phyloP scores from a whole-genome alignment of 495 filamentous ascomycete species.

The Talaromyces liani region DNA sequence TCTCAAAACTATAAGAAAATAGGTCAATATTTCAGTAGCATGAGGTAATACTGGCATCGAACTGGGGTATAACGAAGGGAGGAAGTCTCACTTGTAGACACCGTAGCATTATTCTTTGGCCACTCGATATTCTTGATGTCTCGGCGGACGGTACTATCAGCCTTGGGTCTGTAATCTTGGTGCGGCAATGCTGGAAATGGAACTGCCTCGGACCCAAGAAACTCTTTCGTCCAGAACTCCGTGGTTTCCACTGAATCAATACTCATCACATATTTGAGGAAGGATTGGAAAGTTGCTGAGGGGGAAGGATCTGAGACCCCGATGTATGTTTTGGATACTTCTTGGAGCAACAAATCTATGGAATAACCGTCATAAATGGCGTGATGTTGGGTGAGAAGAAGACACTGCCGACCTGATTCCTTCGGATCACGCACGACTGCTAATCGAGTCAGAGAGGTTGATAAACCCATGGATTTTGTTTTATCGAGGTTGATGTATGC shows the following conservation, averaged over 20 bases:
- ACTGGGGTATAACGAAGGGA: too few relatives aligned
- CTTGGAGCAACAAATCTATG: slow-evolving; percentile 7
- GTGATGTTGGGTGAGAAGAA: slow-evolving; percentile 16
- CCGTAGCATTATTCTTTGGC: neutral
- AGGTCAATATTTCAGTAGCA: neutral
- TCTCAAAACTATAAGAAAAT: neutral
- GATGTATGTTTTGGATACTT: slow-evolving; percentile 4
- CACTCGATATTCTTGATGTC: neutral
- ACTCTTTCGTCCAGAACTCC: neutral
- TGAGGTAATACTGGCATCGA: neutral
- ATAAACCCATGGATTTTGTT: neutral
- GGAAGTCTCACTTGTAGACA: neutral
- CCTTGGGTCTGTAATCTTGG: neutral
- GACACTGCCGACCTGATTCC: neutral
- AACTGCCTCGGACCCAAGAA: neutral
- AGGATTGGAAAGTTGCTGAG: neutral
- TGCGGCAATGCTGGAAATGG: neutral
- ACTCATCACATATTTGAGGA: neutral
- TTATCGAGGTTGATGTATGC: neutral
- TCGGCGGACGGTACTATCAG: neutral
- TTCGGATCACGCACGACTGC: neutral
- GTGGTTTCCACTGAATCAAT: neutral
- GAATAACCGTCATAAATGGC: slow-evolving; percentile 16
- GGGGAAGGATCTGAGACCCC: neutral
- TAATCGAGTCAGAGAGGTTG: neutral